Evolutionary conservation across 345 rosid species (phyloP).

Genomic region (Gynandropsis gynandra): DNA sequence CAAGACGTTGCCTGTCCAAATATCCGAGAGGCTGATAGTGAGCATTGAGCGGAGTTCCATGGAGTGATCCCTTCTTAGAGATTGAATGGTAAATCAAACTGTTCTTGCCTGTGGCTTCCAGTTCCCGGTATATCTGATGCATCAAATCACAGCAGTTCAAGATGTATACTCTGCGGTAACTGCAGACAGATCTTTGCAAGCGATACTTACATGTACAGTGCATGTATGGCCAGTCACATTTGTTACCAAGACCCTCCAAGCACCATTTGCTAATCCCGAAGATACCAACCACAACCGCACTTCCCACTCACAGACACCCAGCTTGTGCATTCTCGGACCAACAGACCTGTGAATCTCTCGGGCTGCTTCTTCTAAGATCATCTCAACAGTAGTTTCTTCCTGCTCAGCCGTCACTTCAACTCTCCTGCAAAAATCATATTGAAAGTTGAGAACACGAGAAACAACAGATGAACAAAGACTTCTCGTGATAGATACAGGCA

Average conservation of each 20-base stretch:
- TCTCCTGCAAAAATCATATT: constrained; percentile 49
- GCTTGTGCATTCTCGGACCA: constrained; percentile 88
- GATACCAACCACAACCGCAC: constrained; percentile 89
- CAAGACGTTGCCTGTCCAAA: constrained; percentile 74
- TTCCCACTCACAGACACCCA: constrained; percentile 98
- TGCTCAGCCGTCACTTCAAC: constrained; percentile 58
- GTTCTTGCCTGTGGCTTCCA: constrained; percentile 53
- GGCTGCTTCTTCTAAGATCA: constrained; percentile 69
- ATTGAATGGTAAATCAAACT: constrained; percentile 61
- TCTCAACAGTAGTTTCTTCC: constrained; percentile 67
- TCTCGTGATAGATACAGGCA: constrained; percentile 8
- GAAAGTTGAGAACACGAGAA: constrained; percentile 20
- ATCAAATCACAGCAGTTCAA: constrained; percentile 12
- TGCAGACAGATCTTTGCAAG: constrained; percentile 5
- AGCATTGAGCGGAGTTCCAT: constrained; percentile 50
- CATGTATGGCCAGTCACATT: constrained; percentile 96
- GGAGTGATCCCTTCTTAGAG: constrained; percentile 54
- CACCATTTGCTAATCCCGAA: constrained; percentile 80
- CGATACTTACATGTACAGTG: constrained; percentile 69
- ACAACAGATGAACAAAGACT: constrained; percentile 12
- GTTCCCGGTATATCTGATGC: constrained; percentile 83
- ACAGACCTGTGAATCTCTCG: constrained; percentile 62
- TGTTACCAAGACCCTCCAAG: constrained; percentile 88
- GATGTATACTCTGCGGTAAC: constrained; percentile 9
- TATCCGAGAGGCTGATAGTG: constrained; percentile 66